A percentile compares a stretch with the other conserved stretches of the same genome.
Conservation (phyloP, 768 basidiomycete genomes). For the Lactifluus hygrophoroides region DNA sequence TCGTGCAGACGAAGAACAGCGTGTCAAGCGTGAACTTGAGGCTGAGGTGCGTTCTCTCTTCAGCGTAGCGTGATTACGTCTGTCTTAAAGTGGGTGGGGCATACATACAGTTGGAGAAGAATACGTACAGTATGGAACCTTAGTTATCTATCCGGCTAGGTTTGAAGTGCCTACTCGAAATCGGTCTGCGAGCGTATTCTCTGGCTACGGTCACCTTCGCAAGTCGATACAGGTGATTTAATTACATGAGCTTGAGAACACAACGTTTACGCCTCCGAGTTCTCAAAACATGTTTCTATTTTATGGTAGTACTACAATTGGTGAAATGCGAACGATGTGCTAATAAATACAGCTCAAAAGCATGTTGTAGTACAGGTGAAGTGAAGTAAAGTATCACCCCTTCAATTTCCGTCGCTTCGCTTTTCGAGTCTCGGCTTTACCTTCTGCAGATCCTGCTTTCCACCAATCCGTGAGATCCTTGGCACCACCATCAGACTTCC, state of each 20-base stretch:
- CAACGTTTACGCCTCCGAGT: no score
- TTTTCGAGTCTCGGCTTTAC: not conserved
- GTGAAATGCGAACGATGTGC: not conserved
- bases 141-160: no score
- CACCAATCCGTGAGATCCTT: slow-evolving; percentile 8
- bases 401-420: slow-evolving; percentile 8
- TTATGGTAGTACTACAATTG: no score
- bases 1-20: slow-evolving; percentile 72
- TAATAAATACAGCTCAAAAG: no score
- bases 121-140: slow-evolving; percentile 65
- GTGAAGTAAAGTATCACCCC: not conserved
- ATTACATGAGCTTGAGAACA: no score
- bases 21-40: slow-evolving; percentile 65
- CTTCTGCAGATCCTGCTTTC: slow-evolving; percentile 5
- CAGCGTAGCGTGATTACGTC: not conserved
- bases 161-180: no score
- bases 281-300: no score
- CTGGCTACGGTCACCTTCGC: no score
- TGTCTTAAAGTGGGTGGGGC: not conserved
- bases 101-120: slow-evolving; percentile 62
- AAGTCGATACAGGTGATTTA: no score
- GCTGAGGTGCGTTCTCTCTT: slow-evolving; percentile 46
- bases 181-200: no score
- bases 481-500: not conserved
- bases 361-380: no score